phyloP scores from a whole-genome alignment of 2,329 filamentous ascomycete genomes.

The Geosmithia morbida region DNA sequence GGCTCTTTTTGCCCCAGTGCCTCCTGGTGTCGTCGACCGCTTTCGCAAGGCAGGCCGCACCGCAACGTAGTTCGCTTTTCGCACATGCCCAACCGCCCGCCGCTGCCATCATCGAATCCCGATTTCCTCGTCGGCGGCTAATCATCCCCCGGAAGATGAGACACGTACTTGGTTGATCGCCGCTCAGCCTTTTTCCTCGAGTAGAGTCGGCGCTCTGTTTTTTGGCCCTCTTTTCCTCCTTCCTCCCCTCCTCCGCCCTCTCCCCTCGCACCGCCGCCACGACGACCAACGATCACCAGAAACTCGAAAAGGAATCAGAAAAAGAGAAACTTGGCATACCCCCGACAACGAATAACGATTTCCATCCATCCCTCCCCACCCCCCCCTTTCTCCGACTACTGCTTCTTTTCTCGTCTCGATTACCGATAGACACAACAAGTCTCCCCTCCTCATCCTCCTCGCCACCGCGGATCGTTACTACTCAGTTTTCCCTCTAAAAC shows the following conservation, averaged over 20 bases:
- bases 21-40: neutral
- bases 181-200: neutral
- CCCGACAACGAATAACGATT: no score
- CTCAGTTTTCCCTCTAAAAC: no score
- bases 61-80: conserved; percentile 1
- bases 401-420: no score
- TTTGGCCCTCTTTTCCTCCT: no score
- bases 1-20: neutral
- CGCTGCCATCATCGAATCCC: neutral
- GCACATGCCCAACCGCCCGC: conserved; percentile 1
- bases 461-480: no score
- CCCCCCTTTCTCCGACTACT: no score
- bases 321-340: no score
- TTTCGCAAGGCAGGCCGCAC: neutral
- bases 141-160: conserved; percentile 2
- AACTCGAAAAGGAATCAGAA: no score
- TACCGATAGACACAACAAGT: no score
- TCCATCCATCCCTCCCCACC: no score
- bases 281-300: neutral
- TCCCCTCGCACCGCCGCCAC: neutral
- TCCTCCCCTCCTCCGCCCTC: neutral
- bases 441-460: no score
- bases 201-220: neutral
- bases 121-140: neutral
- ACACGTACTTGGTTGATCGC: conserved; percentile 2